Conservation (phyloP, 257 asterid genomes). For the Plantago major region DNA sequence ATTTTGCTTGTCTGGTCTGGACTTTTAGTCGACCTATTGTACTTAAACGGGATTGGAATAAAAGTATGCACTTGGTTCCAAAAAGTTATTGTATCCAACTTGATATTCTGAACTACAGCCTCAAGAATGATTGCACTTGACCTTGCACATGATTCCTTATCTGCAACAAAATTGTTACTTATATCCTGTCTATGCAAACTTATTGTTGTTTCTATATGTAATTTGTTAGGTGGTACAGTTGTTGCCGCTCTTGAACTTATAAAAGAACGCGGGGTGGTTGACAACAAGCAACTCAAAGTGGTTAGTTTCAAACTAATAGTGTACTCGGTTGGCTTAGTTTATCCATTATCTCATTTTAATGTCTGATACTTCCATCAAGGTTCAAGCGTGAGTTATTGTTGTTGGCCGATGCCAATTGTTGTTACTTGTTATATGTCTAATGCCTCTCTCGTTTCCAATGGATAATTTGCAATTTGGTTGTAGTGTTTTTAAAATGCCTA, state of each 20-base stretch:
- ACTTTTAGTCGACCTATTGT: too few species aligned
- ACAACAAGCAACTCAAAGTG: conserved; percentile 78
- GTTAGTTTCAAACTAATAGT: conserved; percentile 36
- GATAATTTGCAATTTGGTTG: conserved; percentile 3
- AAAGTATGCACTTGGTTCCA: too few species aligned
- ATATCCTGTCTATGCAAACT: conserved; percentile 10
- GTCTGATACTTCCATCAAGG: conserved; percentile 3
- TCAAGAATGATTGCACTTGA: background rate
- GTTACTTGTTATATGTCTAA: background rate
- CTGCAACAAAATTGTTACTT: background rate
- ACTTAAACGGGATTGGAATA: too few species aligned
- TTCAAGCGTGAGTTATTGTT: conserved; percentile 4
- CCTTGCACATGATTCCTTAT: background rate
- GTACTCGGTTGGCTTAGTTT: background rate
- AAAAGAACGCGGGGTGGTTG: conserved; percentile 78
- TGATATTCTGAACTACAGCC: background rate
- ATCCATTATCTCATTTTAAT: conserved; percentile 5
- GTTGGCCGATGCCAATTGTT: background rate
- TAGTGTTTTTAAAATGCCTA: background rate
- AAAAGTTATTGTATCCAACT: too few species aligned
- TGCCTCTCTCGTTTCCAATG: background rate
- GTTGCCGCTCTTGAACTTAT: conserved; percentile 81
- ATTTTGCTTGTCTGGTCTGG: too few species aligned
- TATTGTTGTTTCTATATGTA: conserved; percentile 22
- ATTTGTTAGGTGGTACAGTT: conserved; percentile 72